Percentiles rank a stretch among this genome's conserved stretches.
Evolutionary conservation across 768 basidiomycete species (phyloP).

Genomic region (Psilocybe sp.): DNA sequence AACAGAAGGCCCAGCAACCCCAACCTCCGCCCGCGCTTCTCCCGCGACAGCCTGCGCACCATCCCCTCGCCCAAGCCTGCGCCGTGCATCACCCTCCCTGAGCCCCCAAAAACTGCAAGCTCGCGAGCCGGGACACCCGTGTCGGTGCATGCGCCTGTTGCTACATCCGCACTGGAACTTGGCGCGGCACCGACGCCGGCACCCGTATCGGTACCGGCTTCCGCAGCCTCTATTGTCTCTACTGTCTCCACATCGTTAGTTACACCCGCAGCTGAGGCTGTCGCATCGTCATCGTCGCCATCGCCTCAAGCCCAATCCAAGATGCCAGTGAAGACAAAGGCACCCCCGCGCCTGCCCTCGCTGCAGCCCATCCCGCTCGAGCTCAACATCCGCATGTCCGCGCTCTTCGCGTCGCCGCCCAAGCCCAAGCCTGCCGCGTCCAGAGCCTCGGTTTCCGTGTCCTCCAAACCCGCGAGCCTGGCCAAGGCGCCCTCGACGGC

Average conservation of each 20-base stretch:
- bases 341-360: constrained; percentile 30
- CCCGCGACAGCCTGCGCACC: constrained; percentile 38
- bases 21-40: constrained; percentile 23
- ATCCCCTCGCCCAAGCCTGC: constrained; percentile 63
- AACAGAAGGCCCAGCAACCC: constrained; percentile 13
- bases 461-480: not conserved
- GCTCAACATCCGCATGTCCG: constrained; percentile 21
- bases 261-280: too few relatives aligned
- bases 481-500: too few relatives aligned
- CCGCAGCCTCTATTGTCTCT: too few relatives aligned
- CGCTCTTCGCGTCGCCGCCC: constrained; percentile 20
- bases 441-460: constrained; percentile 9
- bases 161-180: too few relatives aligned
- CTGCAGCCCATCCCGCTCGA: constrained; percentile 22
- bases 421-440: constrained; percentile 4
- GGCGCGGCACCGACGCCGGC: too few relatives aligned
- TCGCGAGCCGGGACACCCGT: not conserved
- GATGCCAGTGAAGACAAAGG: too few relatives aligned
- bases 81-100: constrained; percentile 50
- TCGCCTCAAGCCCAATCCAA: too few relatives aligned
- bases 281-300: too few relatives aligned
- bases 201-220: too few relatives aligned
- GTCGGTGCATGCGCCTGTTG: too few relatives aligned
- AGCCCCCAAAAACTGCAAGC: constrained; percentile 17
- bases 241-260: too few relatives aligned